Evolutionary conservation across 345 rosid genomes (phyloP).

Genomic region (Orychophragmus violaceus): DNA sequence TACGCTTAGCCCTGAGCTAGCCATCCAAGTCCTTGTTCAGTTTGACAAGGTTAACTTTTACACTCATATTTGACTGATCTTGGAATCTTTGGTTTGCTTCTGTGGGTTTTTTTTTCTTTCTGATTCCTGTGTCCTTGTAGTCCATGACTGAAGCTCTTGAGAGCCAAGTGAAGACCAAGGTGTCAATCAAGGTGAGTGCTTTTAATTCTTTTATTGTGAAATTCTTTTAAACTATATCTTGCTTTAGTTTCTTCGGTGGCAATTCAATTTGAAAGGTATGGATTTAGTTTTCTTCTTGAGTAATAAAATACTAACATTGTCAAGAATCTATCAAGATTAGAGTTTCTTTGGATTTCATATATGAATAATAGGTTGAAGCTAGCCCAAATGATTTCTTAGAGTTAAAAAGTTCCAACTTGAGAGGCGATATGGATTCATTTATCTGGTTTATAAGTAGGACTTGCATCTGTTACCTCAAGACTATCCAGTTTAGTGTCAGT

Average conservation of each 20-base stretch:
- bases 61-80: not conserved
- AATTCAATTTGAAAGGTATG: not conserved
- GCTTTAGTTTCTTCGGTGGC: not conserved
- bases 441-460: not conserved
- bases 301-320: not conserved
- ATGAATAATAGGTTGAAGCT: not conserved
- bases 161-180: slow-evolving; percentile 87
- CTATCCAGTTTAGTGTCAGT: not conserved
- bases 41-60: slow-evolving; percentile 62
- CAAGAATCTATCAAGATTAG: not conserved
- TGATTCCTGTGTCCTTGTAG: slow-evolving; percentile 31
- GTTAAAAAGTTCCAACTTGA: not conserved
- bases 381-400: not conserved
- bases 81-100: not conserved
- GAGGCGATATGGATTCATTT: not conserved
- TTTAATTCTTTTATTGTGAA: not conserved
- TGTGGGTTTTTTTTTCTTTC: not conserved
- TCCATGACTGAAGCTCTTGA: slow-evolving; percentile 98
- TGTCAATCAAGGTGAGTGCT: slow-evolving; percentile 62
- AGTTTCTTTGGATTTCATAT: not conserved
- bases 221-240: not conserved
- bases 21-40: slow-evolving; percentile 91
- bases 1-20: slow-evolving; percentile 89
- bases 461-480: not conserved
- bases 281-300: not conserved